phyloP scores from a whole-genome alignment of 177 flowering plant species.

The Telopea speciosissima region DNA sequence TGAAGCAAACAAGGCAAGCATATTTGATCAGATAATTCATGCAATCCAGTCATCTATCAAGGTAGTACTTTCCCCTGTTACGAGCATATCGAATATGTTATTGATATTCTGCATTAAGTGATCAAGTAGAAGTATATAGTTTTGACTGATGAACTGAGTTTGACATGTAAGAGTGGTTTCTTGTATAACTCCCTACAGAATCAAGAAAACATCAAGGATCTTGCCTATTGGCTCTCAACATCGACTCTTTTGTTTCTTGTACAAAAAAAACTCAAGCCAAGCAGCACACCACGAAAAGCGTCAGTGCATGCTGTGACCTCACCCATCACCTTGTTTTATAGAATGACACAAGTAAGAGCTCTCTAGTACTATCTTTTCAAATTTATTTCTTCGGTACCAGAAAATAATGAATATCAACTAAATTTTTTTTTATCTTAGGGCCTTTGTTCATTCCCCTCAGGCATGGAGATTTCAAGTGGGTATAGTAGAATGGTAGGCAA shows the following conservation, averaged over 20 bases:
- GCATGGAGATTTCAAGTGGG: conserved; percentile 58
- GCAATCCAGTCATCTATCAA: conserved; percentile 55
- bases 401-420: not conserved
- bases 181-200: conserved; percentile 27
- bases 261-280: conserved; percentile 65
- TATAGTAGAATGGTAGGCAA: conserved; percentile 88
- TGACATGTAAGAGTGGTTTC: conserved; percentile 3
- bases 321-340: conserved; percentile 53
- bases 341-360: conserved; percentile 64
- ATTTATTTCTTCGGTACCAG: not conserved
- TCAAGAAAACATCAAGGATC: conserved; percentile 42
- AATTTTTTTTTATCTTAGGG: conserved; percentile 38
- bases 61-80: conserved; percentile 26
- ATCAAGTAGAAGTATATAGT: not conserved
- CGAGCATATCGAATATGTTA: not conserved
- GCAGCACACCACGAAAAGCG: conserved; percentile 28
- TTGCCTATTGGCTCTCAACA: conserved; percentile 77
- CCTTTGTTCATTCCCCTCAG: conserved; percentile 39
- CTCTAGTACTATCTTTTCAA: not conserved
- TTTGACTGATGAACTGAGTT: not conserved
- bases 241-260: conserved; percentile 64
- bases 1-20: conserved; percentile 81
- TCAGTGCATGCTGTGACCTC: conserved; percentile 39
- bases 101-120: not conserved
- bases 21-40: conserved; percentile 68